These are phyloP conservation scores for Zygotorulaspora chibaensis DNA, from an alignment of 805 yeast species.

Conservation along the genomic window DNA sequence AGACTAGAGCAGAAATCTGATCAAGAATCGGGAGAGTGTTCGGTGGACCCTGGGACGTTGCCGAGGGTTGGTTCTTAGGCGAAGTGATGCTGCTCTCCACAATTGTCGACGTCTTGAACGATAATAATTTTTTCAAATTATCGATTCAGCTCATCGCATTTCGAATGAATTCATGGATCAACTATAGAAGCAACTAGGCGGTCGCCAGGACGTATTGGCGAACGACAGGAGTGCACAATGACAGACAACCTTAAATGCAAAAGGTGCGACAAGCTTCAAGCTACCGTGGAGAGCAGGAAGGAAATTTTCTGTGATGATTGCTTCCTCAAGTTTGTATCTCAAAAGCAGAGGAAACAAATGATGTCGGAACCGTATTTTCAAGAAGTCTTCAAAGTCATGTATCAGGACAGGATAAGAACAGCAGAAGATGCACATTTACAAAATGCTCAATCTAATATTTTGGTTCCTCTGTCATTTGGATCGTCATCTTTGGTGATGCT, in stretches of 20 bases:
- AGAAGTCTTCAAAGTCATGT: slow-evolving; percentile 50
- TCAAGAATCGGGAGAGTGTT: background rate
- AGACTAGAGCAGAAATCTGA: background rate
- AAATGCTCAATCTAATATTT: slow-evolving; percentile 43
- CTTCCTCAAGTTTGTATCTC: slow-evolving; percentile 65
- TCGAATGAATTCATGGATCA: background rate
- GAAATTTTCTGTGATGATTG: slow-evolving; percentile 43
- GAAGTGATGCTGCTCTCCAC: background rate
- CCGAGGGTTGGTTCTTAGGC: no score
- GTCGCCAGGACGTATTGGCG: background rate
- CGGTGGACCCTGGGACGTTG: no score
- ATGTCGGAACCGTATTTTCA: slow-evolving; percentile 59
- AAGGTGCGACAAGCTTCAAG: slow-evolving; percentile 1
- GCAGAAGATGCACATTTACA: slow-evolving; percentile 18
- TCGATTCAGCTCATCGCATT: slow-evolving; percentile 13
- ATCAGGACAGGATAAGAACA: slow-evolving; percentile 25
- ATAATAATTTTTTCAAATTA: slow-evolving; percentile 3
- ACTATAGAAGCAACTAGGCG: background rate
- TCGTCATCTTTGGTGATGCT: slow-evolving; percentile 60
- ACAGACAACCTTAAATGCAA: background rate
- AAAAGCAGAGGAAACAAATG: slow-evolving; percentile 80
- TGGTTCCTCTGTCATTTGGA: slow-evolving; percentile 66
- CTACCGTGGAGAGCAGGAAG: slow-evolving; percentile 23
- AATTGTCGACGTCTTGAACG: background rate
- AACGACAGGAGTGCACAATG: background rate